These are phyloP conservation scores for Tausonia pullulans DNA, from an alignment of 1,284 basidiomycete genomes.

Conservation along the genomic window DNA sequence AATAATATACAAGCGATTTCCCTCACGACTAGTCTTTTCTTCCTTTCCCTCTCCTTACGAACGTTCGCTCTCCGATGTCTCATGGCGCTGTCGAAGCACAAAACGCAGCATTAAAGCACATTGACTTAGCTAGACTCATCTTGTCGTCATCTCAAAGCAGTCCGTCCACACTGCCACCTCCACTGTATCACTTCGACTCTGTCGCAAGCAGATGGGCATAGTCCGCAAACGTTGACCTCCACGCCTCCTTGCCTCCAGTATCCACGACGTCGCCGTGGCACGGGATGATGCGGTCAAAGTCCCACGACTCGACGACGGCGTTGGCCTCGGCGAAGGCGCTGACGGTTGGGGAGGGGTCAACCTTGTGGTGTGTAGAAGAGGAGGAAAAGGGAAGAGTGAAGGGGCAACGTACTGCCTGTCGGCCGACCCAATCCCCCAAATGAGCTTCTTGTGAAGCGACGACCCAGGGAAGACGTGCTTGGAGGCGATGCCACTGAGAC, in stretches of 20 bases:
- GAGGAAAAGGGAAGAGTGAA: background rate
- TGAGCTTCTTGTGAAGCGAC: constrained; percentile 47
- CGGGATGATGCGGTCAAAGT: constrained; percentile 80
- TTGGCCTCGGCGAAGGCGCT: constrained; percentile 61
- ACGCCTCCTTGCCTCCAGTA: constrained; percentile 55
- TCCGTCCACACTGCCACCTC: background rate
- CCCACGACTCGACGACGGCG: constrained; percentile 59
- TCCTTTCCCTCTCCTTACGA: too few relatives aligned
- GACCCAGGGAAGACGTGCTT: constrained; percentile 45
- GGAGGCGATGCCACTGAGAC: constrained; percentile 4
- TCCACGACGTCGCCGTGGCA: constrained; percentile 85
- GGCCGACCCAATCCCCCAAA: constrained; percentile 34
- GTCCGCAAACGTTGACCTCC: constrained; percentile 35
- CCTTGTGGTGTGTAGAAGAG: background rate
- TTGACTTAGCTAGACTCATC: too few relatives aligned
- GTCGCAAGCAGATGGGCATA: too few relatives aligned
- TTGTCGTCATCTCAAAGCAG: too few relatives aligned
- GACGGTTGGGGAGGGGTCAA: constrained; percentile 4
- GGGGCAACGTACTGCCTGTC: constrained; percentile 2
- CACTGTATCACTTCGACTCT: background rate
- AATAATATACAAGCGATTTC: too few relatives aligned
- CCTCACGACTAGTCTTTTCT: too few relatives aligned
- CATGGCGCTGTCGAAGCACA: too few relatives aligned
- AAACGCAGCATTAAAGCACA: too few relatives aligned
- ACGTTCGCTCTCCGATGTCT: too few relatives aligned